Percentiles rank a stretch among this genome's conserved stretches.
These are phyloP conservation scores for Marchantia paleacea DNA, from an alignment of 225 moss, liverwort and hornwort genomes.

Conservation along the genomic window DNA sequence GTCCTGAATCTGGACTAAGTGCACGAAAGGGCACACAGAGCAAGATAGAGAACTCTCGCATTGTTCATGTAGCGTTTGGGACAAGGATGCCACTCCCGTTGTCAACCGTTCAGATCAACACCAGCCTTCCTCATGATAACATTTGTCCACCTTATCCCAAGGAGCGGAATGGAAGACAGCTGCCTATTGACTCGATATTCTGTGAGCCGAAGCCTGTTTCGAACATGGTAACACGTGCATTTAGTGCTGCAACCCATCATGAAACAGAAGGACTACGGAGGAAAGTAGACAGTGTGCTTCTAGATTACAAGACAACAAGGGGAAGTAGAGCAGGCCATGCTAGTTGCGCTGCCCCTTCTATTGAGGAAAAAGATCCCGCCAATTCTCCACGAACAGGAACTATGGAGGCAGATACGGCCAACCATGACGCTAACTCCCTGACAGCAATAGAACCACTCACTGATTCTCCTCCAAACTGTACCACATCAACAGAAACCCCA, in stretches of 20 bases:
- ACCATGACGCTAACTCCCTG: neutral
- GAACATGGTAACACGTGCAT: constrained; percentile 30
- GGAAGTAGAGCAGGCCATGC: neutral
- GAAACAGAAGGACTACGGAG: constrained; percentile 22
- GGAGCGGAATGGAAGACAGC: constrained; percentile 31
- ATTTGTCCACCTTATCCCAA: constrained; percentile 22
- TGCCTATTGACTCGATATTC: constrained; percentile 22
- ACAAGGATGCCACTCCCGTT: constrained; percentile 74
- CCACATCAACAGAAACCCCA: constrained; percentile 2
- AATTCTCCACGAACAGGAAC: neutral
- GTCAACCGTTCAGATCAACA: constrained; percentile 72
- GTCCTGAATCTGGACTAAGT: constrained; percentile 26
- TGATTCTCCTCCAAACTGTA: constrained; percentile 22
- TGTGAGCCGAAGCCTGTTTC: constrained; percentile 3
- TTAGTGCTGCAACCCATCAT: constrained; percentile 19
- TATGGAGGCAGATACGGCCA: neutral
- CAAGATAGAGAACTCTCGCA: constrained; percentile 37
- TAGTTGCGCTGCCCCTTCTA: neutral
- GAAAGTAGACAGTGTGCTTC: constrained; percentile 8
- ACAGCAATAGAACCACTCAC: constrained; percentile 9
- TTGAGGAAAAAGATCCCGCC: constrained; percentile 12
- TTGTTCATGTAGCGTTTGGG: constrained; percentile 88
- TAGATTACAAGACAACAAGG: constrained; percentile 15
- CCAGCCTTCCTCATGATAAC: constrained; percentile 51
- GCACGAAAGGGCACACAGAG: constrained; percentile 39